phyloP scores from a whole-genome alignment of 805 yeast species.

The Naumovozyma dairenensis region DNA sequence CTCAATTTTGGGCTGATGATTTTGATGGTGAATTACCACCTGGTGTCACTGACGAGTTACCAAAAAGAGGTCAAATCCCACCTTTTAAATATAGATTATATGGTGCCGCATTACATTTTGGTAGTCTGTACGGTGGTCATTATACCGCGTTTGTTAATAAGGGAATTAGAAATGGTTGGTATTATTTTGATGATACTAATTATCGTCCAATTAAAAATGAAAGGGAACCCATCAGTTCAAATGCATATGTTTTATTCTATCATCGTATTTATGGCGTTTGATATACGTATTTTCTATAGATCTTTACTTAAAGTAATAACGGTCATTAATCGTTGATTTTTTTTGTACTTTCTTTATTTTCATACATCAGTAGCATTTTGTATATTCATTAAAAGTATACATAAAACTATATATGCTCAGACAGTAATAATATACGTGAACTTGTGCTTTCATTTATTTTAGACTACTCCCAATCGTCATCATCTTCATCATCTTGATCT shows the following conservation, averaged over 20 bases:
- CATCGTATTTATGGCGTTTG: constrained; percentile 29
- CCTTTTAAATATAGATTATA: constrained; percentile 69
- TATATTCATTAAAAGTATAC: background rate
- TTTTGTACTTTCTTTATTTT: no score
- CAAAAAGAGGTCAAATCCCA: constrained; percentile 66
- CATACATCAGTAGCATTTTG: background rate
- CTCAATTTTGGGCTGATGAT: constrained; percentile 48
- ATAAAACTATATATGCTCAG: constrained; percentile 2
- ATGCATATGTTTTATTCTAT: constrained; percentile 81
- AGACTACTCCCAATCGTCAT: constrained; percentile 66
- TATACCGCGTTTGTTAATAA: constrained; percentile 75
- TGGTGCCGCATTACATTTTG: constrained; percentile 79
- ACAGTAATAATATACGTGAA: no score
- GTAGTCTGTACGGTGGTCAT: constrained; percentile 78
- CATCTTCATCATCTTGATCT: constrained; percentile 35
- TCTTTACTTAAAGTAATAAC: background rate
- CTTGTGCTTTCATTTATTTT: constrained; percentile 2
- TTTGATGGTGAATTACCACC: constrained; percentile 20
- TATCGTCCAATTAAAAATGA: constrained; percentile 42
- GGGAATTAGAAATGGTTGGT: constrained; percentile 55
- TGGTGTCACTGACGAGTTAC: constrained; percentile 27
- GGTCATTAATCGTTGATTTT: background rate
- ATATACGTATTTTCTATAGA: background rate
- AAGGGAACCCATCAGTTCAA: constrained; percentile 50
- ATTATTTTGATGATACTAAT: constrained; percentile 69